Base-by-base conservation (phyloP, 2,329 filamentous ascomycete genomes). In the Dactylellina parvicollis region DNA sequence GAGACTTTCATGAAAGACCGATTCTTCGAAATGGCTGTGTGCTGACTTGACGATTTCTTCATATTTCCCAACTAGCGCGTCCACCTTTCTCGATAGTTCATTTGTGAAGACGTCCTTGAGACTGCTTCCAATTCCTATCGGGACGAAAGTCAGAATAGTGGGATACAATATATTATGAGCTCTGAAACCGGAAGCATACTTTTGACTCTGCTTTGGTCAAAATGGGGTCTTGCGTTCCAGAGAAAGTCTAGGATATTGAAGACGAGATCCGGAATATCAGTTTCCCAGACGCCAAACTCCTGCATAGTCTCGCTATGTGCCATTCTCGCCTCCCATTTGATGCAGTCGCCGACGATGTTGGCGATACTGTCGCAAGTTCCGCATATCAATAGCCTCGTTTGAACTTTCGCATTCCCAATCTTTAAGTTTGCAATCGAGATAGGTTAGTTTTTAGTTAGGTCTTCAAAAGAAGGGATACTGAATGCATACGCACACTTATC, bases 351-450 rank as follows among this genome's bases (percentile, higher is more conserved):
- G 2, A 72, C 50, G 3, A 72, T 72, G 22, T 52, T 64, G 4
- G 59, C 52, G n/a, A 72, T 50, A 16, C 67, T 72, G 30, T 72
- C 57, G 30, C 67, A 72, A 26, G 67, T 49, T 14, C 59, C 67
- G 16, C 59, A 64, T 64, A 72, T 72, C 26, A 65, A 46, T 7
- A 72, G 42, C 18, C 34, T 57, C 12, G 67, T 72, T 46, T 72
- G 32, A 4, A 72, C 50, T 7, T 47, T 52, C 2, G 67, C 67
- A 16, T 18, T 64, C 12, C 67, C 67, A 16, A 72, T 59, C 67
- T 71, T 20, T 28, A 59, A n/a, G n/a, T n/a, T n/a, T n/a, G n/a
- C 0, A 28, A 20, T 3, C 14, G 8, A 38, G 22, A 40, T 30
- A 47, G 55, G 12, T 26, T 22, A 16, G 26, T 18, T 22, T 14